Percentiles rank a stretch among this genome's conserved stretches.
These are phyloP conservation scores for Cladosporium sp. DNA, from an alignment of 2,329 filamentous ascomycete genomes.

Conservation along the genomic window DNA sequence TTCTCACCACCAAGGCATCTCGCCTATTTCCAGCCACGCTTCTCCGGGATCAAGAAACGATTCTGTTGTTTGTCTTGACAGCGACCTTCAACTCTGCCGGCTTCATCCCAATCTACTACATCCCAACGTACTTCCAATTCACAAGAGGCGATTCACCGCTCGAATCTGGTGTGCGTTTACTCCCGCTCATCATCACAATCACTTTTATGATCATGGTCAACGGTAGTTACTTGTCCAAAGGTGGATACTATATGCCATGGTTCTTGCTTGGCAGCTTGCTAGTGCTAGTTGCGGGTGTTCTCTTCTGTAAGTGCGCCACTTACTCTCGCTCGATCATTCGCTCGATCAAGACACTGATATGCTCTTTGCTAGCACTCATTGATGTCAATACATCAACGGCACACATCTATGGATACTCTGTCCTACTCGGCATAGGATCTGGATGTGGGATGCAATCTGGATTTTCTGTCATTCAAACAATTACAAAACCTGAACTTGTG, in stretches of 20 bases:
- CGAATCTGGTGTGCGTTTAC: slow-evolving; percentile 42
- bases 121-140: slow-evolving; percentile 58
- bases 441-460: slow-evolving; percentile 26
- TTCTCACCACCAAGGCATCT: slow-evolving; percentile 46
- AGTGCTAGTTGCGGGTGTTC: slow-evolving; percentile 37
- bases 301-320: slow-evolving; percentile 35
- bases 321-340: background rate
- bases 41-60: slow-evolving; percentile 38
- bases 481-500: slow-evolving; percentile 20
- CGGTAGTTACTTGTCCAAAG: slow-evolving; percentile 41
- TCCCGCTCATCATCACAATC: slow-evolving; percentile 45
- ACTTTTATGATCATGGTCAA: slow-evolving; percentile 39
- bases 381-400: slow-evolving; percentile 19
- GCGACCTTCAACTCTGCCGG: slow-evolving; percentile 39
- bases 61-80: slow-evolving; percentile 48
- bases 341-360: background rate
- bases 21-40: slow-evolving; percentile 55
- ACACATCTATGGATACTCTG: slow-evolving; percentile 30
- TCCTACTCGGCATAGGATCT: slow-evolving; percentile 25
- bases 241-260: slow-evolving; percentile 45
- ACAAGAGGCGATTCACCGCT: slow-evolving; percentile 45
- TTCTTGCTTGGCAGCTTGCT: slow-evolving; percentile 42
- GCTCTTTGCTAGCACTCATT: background rate
- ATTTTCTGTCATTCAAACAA: slow-evolving; percentile 24
- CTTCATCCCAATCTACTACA: slow-evolving; percentile 48